phyloP scores from a whole-genome alignment of 2,329 filamentous ascomycete species.

The Aspergillus aculeatinus region DNA sequence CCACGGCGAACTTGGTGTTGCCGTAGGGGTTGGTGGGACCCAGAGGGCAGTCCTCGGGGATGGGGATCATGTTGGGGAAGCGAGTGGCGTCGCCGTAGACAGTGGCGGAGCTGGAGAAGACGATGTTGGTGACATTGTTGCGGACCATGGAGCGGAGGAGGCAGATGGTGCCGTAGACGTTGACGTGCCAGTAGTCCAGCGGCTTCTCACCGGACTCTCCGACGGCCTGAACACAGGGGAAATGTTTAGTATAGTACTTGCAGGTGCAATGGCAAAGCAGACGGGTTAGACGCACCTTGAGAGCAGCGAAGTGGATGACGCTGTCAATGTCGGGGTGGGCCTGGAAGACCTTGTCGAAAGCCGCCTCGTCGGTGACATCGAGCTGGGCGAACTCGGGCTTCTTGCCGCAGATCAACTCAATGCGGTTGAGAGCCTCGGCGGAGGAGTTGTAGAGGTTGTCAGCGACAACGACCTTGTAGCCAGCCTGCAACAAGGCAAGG shows the following conservation, averaged over 20 bases:
- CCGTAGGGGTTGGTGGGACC: constrained; percentile 98
- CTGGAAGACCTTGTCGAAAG: constrained; percentile 80
- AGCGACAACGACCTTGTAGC: constrained; percentile 93
- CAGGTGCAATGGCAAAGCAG: neutral
- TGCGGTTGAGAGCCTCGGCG: constrained; percentile 85
- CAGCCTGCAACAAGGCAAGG: constrained; percentile 86
- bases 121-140: constrained; percentile 92
- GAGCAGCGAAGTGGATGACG: constrained; percentile 96
- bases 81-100: constrained; percentile 97
- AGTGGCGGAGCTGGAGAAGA: constrained; percentile 97
- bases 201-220: constrained; percentile 93
- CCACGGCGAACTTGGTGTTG: constrained; percentile 90
- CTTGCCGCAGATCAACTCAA: constrained; percentile 89
- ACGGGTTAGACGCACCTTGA: constrained; percentile 64
- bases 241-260: neutral
- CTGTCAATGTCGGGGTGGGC: constrained; percentile 93
- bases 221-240: constrained; percentile 65
- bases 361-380: constrained; percentile 84
- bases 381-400: constrained; percentile 79
- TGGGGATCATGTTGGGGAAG: constrained; percentile 97
- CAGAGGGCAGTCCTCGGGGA: constrained; percentile 93
- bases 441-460: constrained; percentile 98
- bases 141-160: constrained; percentile 84
- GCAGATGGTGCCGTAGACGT: constrained; percentile 86
- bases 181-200: constrained; percentile 96